Evolutionary conservation across 2,329 filamentous ascomycete species (phyloP).

Genomic region (Tothia fuscella): DNA sequence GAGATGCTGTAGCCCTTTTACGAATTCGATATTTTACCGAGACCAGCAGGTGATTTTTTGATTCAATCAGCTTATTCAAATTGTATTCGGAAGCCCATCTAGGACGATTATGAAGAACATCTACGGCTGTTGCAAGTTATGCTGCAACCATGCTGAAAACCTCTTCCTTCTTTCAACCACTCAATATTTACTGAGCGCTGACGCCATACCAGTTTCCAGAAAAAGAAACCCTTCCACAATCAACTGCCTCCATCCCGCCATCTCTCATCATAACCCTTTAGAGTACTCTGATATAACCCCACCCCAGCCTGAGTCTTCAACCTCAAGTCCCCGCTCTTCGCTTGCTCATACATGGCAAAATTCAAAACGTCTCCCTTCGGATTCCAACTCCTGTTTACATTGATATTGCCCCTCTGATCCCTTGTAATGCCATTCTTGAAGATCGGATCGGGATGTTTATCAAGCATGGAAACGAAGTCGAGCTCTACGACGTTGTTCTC

Average conservation of each 20-base stretch:
- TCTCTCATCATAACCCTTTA: conserved; percentile 14
- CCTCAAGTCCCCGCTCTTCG: conserved; percentile 16
- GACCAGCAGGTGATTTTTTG: too few species aligned
- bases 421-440: conserved; percentile 16
- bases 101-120: too few species aligned
- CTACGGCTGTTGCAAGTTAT: too few species aligned
- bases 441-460: conserved; percentile 31
- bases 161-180: too few species aligned
- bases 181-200: too few species aligned
- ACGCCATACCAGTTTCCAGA: too few species aligned
- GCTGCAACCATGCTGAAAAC: too few species aligned
- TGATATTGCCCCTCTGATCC: conserved; percentile 14
- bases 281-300: conserved; percentile 3
- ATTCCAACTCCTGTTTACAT: conserved; percentile 22
- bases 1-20: too few species aligned
- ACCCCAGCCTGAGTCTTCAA: conserved; percentile 12
- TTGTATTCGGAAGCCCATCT: too few species aligned
- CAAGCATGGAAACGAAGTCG: conserved; percentile 30
- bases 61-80: too few species aligned
- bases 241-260: conserved; percentile 14
- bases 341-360: conserved; percentile 37
- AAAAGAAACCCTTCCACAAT: too few species aligned
- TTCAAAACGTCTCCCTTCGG: conserved; percentile 26
- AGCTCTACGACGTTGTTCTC: conserved; percentile 33
- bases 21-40: too few species aligned